Conservation (phyloP, 257 asterid genomes). For the Solanum arcanum region DNA sequence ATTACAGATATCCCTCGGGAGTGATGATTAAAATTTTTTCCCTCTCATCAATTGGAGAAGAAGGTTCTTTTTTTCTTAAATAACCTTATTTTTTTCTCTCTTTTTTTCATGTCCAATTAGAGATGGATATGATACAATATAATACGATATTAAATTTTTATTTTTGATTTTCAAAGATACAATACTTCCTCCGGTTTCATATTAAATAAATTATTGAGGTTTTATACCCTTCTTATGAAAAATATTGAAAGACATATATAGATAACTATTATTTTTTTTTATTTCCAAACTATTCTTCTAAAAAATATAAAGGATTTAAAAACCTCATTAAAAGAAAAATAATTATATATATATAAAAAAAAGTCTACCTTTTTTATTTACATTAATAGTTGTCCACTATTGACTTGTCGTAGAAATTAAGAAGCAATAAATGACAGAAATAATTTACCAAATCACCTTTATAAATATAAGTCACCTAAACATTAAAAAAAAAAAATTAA, state of each 20-base stretch:
- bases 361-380: rapidly evolving
- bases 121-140: neutral
- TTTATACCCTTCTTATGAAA: neutral
- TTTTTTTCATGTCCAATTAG: neutral
- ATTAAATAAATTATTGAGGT: neutral
- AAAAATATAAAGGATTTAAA: too few relatives aligned
- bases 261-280: too few relatives aligned
- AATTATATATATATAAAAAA: too few relatives aligned
- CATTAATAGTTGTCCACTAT: too few relatives aligned
- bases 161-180: neutral
- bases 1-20: neutral
- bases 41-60: neutral
- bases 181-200: neutral
- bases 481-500: too few relatives aligned
- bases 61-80: neutral
- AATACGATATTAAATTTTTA: too few relatives aligned
- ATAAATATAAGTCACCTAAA: too few relatives aligned
- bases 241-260: neutral
- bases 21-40: neutral
- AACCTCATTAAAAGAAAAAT: too few relatives aligned
- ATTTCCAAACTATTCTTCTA: too few relatives aligned
- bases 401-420: too few relatives aligned
- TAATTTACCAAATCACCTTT: too few relatives aligned
- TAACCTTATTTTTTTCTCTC: neutral
- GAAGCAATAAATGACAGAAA: neutral